phyloP scores from a whole-genome alignment of 176 grass and related monocot species.

The Phoenix roebelenii region DNA sequence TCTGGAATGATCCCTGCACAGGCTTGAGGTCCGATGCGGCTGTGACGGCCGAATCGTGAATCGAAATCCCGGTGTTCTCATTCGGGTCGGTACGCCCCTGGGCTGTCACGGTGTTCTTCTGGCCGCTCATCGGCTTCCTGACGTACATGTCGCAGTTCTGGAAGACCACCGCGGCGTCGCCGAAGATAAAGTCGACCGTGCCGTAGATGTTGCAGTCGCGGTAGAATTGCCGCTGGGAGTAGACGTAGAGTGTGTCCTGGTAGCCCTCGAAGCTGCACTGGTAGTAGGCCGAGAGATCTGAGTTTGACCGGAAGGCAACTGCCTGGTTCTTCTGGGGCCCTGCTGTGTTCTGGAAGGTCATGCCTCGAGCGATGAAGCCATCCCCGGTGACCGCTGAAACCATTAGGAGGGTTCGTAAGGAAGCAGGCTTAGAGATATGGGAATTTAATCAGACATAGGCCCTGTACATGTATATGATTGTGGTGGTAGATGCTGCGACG shows the following conservation, averaged over 20 bases:
- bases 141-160: slow-evolving; percentile 45
- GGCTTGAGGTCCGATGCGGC: slow-evolving; percentile 23
- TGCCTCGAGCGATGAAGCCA: slow-evolving; percentile 52
- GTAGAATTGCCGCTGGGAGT: slow-evolving; percentile 48
- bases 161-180: slow-evolving; percentile 61
- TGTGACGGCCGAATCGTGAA: slow-evolving; percentile 37
- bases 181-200: slow-evolving; percentile 63
- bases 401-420: too few species aligned
- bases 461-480: too few species aligned
- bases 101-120: slow-evolving; percentile 58
- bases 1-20: slow-evolving; percentile 11
- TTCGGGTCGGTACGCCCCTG: slow-evolving; percentile 30
- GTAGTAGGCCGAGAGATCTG: slow-evolving; percentile 45
- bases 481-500: too few species aligned
- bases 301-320: slow-evolving; percentile 38
- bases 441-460: too few species aligned
- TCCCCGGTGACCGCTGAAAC: slow-evolving; percentile 34
- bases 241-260: slow-evolving; percentile 46
- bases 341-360: slow-evolving; percentile 52
- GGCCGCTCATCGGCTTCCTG: slow-evolving; percentile 25
- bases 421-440: too few species aligned
- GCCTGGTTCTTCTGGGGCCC: slow-evolving; percentile 47
- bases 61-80: slow-evolving; percentile 47
- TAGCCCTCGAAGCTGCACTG: slow-evolving; percentile 47
- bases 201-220: slow-evolving; percentile 50